Base-by-base conservation (phyloP, 2,329 filamentous ascomycete species). In the Cladophialophora immunda region DNA sequence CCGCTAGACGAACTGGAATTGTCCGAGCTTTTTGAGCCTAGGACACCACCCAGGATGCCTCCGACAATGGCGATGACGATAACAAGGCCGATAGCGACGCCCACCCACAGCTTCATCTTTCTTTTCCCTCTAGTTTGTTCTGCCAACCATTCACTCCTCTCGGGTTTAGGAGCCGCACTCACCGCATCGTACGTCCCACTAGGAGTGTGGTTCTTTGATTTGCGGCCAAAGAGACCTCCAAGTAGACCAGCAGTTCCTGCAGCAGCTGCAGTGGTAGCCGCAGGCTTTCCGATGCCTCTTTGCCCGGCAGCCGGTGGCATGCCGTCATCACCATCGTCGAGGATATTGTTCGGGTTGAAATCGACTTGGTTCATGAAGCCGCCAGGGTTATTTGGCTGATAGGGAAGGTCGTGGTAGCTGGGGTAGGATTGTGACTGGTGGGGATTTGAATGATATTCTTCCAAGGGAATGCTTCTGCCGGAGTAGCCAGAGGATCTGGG, bases 321-420 rank as follows among this genome's bases (percentile, higher is more conserved):
- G 1, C 91, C 93, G 76, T 97, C 94, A 74, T 97, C 94, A 30
- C 92, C 93, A 75, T 97, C 94, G 76, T 97, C 94, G 25, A 86
- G 87, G 70, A 97, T 94, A 15, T 90, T 89, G 74, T 91, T 88
- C 2, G 93, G 93, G 76, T 97, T 89, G 59, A 73, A 70, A 47
- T 64, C 65, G 9, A 70, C 70, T 29, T 71, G 68, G 57, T 66
- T 60, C 66, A 70, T 68, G 66, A 95, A 85, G 58, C 78, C 76
- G 58, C 78, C 85, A 1, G 86, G 81, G 45, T 86, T 86, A 3
- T 89, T 78, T 8, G 81, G 77, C 63, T 86, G 85, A 75, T 92
- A 93, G 0, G 90, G 90, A 57, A 90, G 89, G 72, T 91, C 89
- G 32, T 82, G 80, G 75, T 69, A 84, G 75, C 22, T 83, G 78